phyloP scores from a whole-genome alignment of 352 stramenopile species.

The Globisporangium solare region DNA sequence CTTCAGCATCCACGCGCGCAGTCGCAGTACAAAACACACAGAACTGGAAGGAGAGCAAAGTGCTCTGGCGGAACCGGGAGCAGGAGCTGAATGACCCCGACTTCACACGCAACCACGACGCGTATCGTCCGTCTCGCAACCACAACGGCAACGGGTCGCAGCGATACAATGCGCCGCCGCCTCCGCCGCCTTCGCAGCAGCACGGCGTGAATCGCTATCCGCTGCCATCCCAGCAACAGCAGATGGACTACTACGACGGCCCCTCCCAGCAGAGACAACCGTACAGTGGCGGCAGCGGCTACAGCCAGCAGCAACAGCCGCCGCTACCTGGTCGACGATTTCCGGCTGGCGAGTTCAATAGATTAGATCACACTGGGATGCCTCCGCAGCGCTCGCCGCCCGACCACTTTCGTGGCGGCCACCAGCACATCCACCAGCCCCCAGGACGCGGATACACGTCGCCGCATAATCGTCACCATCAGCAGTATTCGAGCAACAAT shows the following conservation, averaged over 20 bases:
- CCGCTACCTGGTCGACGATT: slow-evolving; percentile 28
- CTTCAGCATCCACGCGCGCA: slow-evolving; percentile 1
- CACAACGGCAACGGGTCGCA: slow-evolving; percentile 1
- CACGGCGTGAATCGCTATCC: slow-evolving; percentile 20
- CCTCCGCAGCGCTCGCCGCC: slow-evolving; percentile 17
- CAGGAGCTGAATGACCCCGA: slow-evolving; percentile 93
- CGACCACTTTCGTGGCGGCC: slow-evolving; percentile 28
- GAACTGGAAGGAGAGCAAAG: slow-evolving; percentile 89
- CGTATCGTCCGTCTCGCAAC: slow-evolving; percentile 37
- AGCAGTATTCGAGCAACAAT: slow-evolving; percentile 6
- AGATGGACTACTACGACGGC: slow-evolving; percentile 12
- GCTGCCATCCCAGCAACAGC: slow-evolving; percentile 1
- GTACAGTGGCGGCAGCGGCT: slow-evolving; percentile 8
- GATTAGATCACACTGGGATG: slow-evolving; percentile 41
- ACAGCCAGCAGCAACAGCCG: slow-evolving; percentile 18
- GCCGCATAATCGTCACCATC: slow-evolving; percentile 4
- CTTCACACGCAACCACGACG: slow-evolving; percentile 82
- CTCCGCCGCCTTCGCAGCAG: slow-evolving; percentile 1
- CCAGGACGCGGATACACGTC: slow-evolving; percentile 4
- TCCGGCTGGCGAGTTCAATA: slow-evolving; percentile 42
- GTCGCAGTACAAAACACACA: slow-evolving; percentile 18
- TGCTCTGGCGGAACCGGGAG: slow-evolving; percentile 91
- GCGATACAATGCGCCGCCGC: slow-evolving; percentile 2
- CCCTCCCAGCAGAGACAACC: slow-evolving; percentile 7
- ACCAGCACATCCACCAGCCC: too few species aligned